Base-by-base conservation (phyloP, 2,329 filamentous ascomycete genomes). In the Helicocarpus griseus region DNA sequence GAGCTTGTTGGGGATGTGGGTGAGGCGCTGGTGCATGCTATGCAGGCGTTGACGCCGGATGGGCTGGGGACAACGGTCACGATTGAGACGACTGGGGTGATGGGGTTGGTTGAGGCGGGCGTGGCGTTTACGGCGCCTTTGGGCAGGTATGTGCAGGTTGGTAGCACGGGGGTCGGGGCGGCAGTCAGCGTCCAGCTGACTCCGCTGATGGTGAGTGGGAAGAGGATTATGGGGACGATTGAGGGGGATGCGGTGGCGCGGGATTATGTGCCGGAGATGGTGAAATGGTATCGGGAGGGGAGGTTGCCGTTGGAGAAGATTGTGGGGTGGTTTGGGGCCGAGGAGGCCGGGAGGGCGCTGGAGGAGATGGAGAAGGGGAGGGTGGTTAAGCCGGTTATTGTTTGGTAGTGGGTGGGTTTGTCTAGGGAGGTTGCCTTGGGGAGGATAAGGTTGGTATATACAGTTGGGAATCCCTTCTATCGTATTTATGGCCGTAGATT, bases 301-400 rank as follows among this genome's bases (percentile, higher is more conserved):
- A 70, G 65, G 53, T 75, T 78, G 50, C 74, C 74, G 0, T 65
- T 77, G 17, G 70, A 77, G 33, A 69, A 70, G 55, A 53, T 77
- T 35, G 65, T 73, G 54, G 73, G 70, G 60, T 65, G 67, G 6
- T 74, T 76, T 59, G 55, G 67, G 41, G 69, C 69, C 13, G 57
- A 58, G 17, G 58, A 65, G 2, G 60, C 59, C 21, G 56, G 55
- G 36, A 35, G 48, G 45, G 61, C 62, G 2, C 54, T 63, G 17
- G 45, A 58, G 17, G 63, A 67, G 40, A 61, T 65, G 44, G 56
- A 58, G 44, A 54, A 51, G 13, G 63, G 61, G 7, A 58, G 56
- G 43, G 57, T 57, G 0, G 51, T 67, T 6, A 65, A 65, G 51
- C 57, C 59, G 2, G 61, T 67, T 4, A 53, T 66, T 39, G n/a